Percentiles rank a stretch among this genome's conserved stretches.
Conservation (phyloP, 2,329 filamentous ascomycete genomes). For the Fusarium camptoceras region DNA sequence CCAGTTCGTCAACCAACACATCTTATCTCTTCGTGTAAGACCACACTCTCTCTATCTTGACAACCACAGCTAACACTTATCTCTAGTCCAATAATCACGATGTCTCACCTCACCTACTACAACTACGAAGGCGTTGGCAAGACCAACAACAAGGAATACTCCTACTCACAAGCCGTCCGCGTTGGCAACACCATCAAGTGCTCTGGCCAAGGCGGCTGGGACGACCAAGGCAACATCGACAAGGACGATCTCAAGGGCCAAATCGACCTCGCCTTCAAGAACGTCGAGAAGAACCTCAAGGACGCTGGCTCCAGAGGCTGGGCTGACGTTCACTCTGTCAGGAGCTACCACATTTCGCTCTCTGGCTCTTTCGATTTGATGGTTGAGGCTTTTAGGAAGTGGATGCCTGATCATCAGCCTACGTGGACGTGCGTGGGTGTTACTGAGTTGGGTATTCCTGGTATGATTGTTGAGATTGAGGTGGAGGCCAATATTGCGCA, state of each 20-base stretch:
- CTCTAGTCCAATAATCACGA: conserved; percentile 16
- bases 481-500: conserved; percentile 56
- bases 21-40: background rate
- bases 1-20: background rate
- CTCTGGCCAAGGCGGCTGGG: conserved; percentile 43
- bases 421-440: conserved; percentile 68
- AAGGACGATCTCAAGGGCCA: conserved; percentile 56
- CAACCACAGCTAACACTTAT: background rate
- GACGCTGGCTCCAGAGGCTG: conserved; percentile 67
- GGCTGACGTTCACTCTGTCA: conserved; percentile 64
- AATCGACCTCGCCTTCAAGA: conserved; percentile 66
- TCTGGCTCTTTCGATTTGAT: conserved; percentile 56
- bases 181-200: conserved; percentile 40
- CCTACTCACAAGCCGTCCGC: conserved; percentile 42
- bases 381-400: conserved; percentile 61
- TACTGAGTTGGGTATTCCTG: conserved; percentile 56
- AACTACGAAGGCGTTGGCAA: conserved; percentile 50
- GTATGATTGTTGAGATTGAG: conserved; percentile 71
- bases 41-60: too few species aligned
- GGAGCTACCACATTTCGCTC: conserved; percentile 59
- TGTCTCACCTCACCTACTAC: conserved; percentile 51
- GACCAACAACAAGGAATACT: conserved; percentile 40
- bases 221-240: conserved; percentile 35
- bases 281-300: conserved; percentile 64
- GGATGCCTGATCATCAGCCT: conserved; percentile 64